Percentiles rank a stretch among this genome's conserved stretches.
Evolutionary conservation across 345 rosid species (phyloP).

Genomic region (Reutealis trisperma): DNA sequence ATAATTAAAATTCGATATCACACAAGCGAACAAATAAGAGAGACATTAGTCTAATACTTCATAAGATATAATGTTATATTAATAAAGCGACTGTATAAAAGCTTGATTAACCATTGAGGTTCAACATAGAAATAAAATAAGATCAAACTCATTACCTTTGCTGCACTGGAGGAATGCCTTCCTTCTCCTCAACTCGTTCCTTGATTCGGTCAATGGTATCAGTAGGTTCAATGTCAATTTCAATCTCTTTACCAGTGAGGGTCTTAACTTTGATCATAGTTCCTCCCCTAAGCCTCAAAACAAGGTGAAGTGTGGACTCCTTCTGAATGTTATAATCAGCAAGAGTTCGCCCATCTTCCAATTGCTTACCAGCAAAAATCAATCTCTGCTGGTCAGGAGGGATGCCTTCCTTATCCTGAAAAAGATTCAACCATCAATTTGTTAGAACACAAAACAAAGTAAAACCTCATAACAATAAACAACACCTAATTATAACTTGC

Average conservation of each 20-base stretch:
- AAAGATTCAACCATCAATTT: background rate
- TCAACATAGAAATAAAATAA: background rate
- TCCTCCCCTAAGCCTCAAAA: slow-evolving; percentile 94
- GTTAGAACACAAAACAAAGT: background rate
- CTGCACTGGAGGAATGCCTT: slow-evolving; percentile 98
- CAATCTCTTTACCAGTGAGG: slow-evolving; percentile 92
- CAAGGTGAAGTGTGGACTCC: slow-evolving; percentile 95
- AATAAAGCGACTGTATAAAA: background rate
- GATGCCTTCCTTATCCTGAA: slow-evolving; percentile 91
- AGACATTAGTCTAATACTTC: too few species aligned
- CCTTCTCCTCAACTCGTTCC: slow-evolving; percentile 95
- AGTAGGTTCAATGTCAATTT: slow-evolving; percentile 93
- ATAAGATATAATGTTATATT: background rate
- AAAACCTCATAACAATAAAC: too few species aligned
- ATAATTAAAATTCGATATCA: background rate
- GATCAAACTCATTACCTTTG: slow-evolving; percentile 52
- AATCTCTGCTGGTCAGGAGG: slow-evolving; percentile 93
- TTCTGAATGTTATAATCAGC: slow-evolving; percentile 93
- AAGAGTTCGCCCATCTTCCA: slow-evolving; percentile 93
- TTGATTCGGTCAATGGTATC: slow-evolving; percentile 96
- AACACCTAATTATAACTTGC: background rate
- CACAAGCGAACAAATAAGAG: background rate
- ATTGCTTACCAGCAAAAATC: slow-evolving; percentile 93
- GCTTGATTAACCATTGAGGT: background rate
- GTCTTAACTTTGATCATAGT: slow-evolving; percentile 98